Evolutionary conservation across 176 grass and related monocot genomes (phyloP), one percentile per base, ranked within the genome.

Genomic region (Chloris gayana): DNA sequence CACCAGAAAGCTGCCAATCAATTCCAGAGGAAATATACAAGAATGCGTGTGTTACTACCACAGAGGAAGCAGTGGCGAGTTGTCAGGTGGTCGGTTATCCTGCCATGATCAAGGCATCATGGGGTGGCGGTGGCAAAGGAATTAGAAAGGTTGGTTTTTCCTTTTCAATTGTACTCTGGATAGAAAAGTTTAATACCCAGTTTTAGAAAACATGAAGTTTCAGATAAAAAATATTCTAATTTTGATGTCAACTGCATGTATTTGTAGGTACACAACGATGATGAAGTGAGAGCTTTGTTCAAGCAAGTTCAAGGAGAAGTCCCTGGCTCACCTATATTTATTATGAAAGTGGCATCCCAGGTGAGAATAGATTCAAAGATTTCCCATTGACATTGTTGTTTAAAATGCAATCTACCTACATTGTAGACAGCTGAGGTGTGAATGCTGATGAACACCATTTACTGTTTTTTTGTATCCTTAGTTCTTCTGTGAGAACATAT

Each of bases 271-370:
- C 90, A 99, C 77, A 99, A 95, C 62, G 93, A 99, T 90, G 96
- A 99, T 88, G 92, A 99, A 74, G 96, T 95, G 59, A 89, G 92
- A 87, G 82, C 88, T 76, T 79, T 99, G 79, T 99, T 99, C 87
- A 99, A 95, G 73, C 96, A 99, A 91, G 96, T 99, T 42, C 96
- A 99, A 87, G 96, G 96, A 66, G 96, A 99, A 91, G 96, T 99
- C 79, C 96, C 96, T 33, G 92, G 96, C 57, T 99, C 96, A 7
- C 96, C 96, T 84, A 99, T 99, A 82, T 99, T 99, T 79, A 99
- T 99, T 80, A 99, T 99, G 96, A 99, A 99, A 74, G 78, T 99
- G 74, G 96, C 96, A 89, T 93, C 96, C 73, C 92, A 99, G 93
- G 96, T 99, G 80, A 87, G 77, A 61, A 72, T 25, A 50, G 38